A percentile compares a stretch with the other conserved stretches of the same genome.
Evolutionary conservation across 805 yeast species (phyloP).

Genomic region (Candida glaebosa): DNA sequence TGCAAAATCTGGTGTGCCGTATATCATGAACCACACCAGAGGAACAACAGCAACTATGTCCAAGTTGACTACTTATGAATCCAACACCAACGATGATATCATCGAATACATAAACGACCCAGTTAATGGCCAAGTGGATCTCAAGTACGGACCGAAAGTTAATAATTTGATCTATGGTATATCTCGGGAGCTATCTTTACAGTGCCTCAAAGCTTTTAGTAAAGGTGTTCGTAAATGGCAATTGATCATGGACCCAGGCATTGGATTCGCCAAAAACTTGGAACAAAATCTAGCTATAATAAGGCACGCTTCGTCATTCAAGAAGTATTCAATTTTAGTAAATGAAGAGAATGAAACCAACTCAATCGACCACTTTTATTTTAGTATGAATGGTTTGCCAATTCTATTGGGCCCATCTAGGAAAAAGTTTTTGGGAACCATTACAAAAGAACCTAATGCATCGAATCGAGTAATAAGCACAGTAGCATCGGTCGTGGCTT

Average conservation of each 20-base stretch:
- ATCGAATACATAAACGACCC: slow-evolving; percentile 35
- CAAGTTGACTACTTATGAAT: slow-evolving; percentile 50
- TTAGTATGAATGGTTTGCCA: slow-evolving; percentile 54
- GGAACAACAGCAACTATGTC: slow-evolving; percentile 80
- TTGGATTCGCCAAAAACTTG: slow-evolving; percentile 90
- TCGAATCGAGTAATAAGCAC: slow-evolving; percentile 72
- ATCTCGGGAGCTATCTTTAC: slow-evolving; percentile 59
- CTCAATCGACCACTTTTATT: slow-evolving; percentile 20
- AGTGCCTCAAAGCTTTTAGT: slow-evolving; percentile 52
- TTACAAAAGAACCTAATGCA: slow-evolving; percentile 58
- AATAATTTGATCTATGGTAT: slow-evolving; percentile 51
- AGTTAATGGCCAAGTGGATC: slow-evolving; percentile 19
- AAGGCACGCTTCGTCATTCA: slow-evolving; percentile 45
- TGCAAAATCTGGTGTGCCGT: slow-evolving; percentile 69
- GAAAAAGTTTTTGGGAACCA: slow-evolving; percentile 77
- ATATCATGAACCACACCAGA: slow-evolving; percentile 79
- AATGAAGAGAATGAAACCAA: slow-evolving; percentile 11
- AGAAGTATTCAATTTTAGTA: slow-evolving; percentile 41
- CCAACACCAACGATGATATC: slow-evolving; percentile 32
- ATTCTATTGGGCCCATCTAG: slow-evolving; percentile 84
- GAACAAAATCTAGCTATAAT: slow-evolving; percentile 67
- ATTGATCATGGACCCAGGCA: slow-evolving; percentile 87
- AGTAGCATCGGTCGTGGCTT: slow-evolving; percentile 67
- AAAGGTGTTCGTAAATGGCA: slow-evolving; percentile 86
- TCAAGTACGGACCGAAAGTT: slow-evolving; percentile 15